Evolutionary conservation across 139 green algal genomes (phyloP).

Genomic region (Parachlorella kessleri): DNA sequence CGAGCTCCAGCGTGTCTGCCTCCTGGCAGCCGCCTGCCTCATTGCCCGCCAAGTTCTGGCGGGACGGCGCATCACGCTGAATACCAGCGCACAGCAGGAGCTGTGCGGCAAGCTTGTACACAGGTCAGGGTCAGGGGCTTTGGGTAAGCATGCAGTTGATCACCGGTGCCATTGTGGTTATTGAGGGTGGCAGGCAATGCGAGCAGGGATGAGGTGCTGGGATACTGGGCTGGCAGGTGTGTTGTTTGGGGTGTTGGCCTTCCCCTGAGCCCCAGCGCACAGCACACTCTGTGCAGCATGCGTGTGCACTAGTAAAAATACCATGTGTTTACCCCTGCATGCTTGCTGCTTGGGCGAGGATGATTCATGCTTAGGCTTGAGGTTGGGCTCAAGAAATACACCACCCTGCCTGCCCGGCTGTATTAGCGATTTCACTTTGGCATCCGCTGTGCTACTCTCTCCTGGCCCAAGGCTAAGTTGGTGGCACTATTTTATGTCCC

Average conservation of each 20-base stretch:
- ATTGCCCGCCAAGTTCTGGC: constrained; percentile 24
- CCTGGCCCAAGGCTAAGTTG: too few relatives aligned
- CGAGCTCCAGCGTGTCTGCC: constrained; percentile 43
- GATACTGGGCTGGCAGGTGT: background rate
- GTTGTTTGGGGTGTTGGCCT: too few relatives aligned
- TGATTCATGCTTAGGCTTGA: background rate
- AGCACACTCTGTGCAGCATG: too few relatives aligned
- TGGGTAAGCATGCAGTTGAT: too few relatives aligned
- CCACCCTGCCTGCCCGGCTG: too few relatives aligned
- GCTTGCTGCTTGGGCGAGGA: background rate
- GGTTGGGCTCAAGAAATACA: background rate
- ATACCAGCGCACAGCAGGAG: too few relatives aligned
- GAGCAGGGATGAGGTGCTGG: background rate
- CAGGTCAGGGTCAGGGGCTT: too few relatives aligned
- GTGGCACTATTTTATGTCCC: background rate
- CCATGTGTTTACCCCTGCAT: too few relatives aligned
- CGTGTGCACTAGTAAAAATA: too few relatives aligned
- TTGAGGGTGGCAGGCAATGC: background rate
- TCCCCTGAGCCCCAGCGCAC: too few relatives aligned
- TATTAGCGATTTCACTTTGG: too few relatives aligned
- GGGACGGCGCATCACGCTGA: background rate
- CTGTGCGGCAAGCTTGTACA: background rate
- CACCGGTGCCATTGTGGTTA: background rate
- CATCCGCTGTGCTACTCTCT: too few relatives aligned
- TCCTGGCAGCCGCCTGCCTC: constrained; percentile 32